Conservation (phyloP, 805 yeast species). For the Grigorovia transvaalensis region DNA sequence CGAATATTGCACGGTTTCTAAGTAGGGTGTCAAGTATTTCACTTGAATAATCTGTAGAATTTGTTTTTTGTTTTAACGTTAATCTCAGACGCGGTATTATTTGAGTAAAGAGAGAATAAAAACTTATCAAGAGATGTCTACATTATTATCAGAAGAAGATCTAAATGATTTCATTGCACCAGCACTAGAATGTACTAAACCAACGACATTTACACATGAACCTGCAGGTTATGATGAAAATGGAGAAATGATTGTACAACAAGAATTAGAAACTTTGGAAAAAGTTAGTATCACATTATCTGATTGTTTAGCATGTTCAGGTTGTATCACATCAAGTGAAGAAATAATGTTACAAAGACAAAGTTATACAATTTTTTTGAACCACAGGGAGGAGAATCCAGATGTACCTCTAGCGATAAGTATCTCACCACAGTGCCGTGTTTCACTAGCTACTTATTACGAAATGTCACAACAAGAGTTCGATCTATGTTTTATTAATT, state of each 20-base stretch:
- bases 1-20: too few species aligned
- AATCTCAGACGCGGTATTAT: too few species aligned
- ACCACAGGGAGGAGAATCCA: constrained; percentile 29
- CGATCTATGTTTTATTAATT: constrained; percentile 50
- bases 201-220: constrained; percentile 34
- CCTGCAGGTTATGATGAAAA: constrained; percentile 3
- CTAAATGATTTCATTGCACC: constrained; percentile 91
- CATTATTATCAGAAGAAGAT: constrained; percentile 79
- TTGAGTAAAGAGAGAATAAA: background rate
- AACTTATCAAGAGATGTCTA: constrained; percentile 48
- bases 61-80: too few species aligned
- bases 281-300: constrained; percentile 83
- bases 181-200: constrained; percentile 89
- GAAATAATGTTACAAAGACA: constrained; percentile 86
- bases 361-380: constrained; percentile 68
- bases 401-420: constrained; percentile 55
- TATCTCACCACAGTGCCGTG: constrained; percentile 76
- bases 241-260: constrained; percentile 57
- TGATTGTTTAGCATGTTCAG: constrained; percentile 94
- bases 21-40: too few species aligned
- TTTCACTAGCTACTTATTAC: constrained; percentile 65
- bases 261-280: constrained; percentile 45
- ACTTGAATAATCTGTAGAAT: too few species aligned
- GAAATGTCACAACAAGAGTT: constrained; percentile 41
- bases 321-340: constrained; percentile 96